A percentile compares a stretch with the other conserved stretches of the same genome.
These are phyloP conservation scores for Candida silvicultrix DNA, from an alignment of 805 yeast genomes.

Conservation along the genomic window DNA sequence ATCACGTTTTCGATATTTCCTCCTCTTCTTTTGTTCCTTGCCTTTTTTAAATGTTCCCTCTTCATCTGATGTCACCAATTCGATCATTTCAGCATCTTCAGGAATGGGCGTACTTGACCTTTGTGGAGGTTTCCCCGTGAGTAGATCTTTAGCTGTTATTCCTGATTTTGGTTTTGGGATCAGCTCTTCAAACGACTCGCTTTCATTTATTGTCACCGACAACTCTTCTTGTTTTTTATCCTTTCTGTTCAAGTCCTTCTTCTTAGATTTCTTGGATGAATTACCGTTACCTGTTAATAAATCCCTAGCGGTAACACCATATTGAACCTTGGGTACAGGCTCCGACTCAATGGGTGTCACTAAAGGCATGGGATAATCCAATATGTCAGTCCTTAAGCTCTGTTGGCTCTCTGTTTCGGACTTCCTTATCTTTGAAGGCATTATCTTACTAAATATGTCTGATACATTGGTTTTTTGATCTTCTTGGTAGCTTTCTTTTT, in stretches of 20 bases:
- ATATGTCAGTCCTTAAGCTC: not conserved
- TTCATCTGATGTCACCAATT: not conserved
- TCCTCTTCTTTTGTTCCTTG: not conserved
- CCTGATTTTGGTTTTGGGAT: constrained; percentile 5
- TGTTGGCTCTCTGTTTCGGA: not conserved
- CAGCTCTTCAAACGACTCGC: not conserved
- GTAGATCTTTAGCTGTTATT: constrained; percentile 11
- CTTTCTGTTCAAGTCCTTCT: not conserved
- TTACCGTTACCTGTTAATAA: not conserved
- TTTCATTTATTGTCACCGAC: not conserved
- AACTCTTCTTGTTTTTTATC: not conserved
- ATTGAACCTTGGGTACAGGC: not conserved
- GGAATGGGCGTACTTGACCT: not conserved
- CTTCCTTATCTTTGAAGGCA: not conserved
- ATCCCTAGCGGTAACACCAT: not conserved
- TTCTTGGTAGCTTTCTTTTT: not conserved
- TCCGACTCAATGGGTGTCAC: not conserved
- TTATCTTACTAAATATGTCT: not conserved
- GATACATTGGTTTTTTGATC: not conserved
- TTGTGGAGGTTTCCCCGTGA: constrained; percentile 4
- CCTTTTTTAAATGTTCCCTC: not conserved
- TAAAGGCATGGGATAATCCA: not conserved
- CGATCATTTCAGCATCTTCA: not conserved
- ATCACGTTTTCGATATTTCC: not conserved
- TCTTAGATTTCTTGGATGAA: not conserved